phyloP scores from a whole-genome alignment of 495 filamentous ascomycete species.

The Xylaria nigripes region DNA sequence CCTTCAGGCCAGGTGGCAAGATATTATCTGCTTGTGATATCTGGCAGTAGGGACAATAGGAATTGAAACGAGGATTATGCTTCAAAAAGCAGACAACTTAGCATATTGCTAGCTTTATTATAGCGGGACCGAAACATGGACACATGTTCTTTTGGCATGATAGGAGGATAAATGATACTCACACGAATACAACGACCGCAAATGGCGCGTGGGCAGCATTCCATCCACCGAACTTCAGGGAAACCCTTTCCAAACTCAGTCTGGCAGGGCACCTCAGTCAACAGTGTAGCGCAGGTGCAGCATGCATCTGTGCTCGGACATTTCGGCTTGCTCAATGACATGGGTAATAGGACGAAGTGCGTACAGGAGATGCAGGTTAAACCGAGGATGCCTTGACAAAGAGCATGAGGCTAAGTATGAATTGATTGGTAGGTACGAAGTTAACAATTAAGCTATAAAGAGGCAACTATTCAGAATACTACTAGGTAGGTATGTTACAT shows the following conservation, averaged over 20 bases:
- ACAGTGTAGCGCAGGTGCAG: conserved; percentile 56
- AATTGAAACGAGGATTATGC: conserved; percentile 59
- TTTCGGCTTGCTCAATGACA: conserved; percentile 17
- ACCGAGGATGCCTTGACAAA: too few species aligned
- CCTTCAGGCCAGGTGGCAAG: conserved; percentile 46
- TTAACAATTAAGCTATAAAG: too few species aligned
- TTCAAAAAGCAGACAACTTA: conserved; percentile 21
- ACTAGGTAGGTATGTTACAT: too few species aligned
- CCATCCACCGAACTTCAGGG: conserved; percentile 41
- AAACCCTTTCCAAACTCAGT: conserved; percentile 49
- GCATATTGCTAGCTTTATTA: not conserved
- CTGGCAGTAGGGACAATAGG: conserved; percentile 57
- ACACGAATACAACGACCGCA: conserved; percentile 60
- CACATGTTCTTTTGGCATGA: not conserved
- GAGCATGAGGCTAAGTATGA: too few species aligned
- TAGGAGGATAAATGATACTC: conserved; percentile 12
- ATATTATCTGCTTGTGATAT: conserved; percentile 39
- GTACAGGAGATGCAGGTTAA: too few species aligned
- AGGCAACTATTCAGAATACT: too few species aligned
- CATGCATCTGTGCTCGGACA: conserved; percentile 38
- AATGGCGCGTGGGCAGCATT: conserved; percentile 60
- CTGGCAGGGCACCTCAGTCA: conserved; percentile 38
- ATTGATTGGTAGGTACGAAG: too few species aligned
- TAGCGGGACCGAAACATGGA: not conserved
- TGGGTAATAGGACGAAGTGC: not conserved